Evolutionary conservation across 106 monocot genomes (phyloP).

Genomic region (Acorus gramineus): DNA sequence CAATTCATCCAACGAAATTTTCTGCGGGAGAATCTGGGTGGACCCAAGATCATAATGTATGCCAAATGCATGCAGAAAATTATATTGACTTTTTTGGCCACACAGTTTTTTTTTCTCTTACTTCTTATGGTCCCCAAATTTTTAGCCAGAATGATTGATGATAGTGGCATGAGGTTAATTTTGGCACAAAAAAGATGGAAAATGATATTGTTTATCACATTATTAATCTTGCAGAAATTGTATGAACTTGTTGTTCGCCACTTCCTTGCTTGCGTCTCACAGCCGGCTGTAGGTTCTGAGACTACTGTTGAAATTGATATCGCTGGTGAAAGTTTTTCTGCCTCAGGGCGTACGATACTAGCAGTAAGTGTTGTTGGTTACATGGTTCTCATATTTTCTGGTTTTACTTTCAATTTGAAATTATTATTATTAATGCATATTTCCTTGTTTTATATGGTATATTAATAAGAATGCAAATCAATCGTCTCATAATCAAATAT

Average conservation of each 20-base stretch:
- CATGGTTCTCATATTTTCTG: too few relatives aligned
- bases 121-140: too few relatives aligned
- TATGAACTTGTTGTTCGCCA: conserved; percentile 98
- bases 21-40: conserved; percentile 69
- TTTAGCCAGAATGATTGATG: too few relatives aligned
- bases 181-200: too few relatives aligned
- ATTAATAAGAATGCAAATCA: too few relatives aligned
- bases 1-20: conserved; percentile 96
- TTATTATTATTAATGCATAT: not conserved
- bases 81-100: too few relatives aligned
- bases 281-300: conserved; percentile 95
- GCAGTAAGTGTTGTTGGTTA: conserved; percentile 38
- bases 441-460: not conserved
- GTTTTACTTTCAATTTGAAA: too few relatives aligned
- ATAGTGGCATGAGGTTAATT: too few relatives aligned
- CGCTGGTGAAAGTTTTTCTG: conserved; percentile 85
- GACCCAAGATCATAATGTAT: conserved; percentile 79
- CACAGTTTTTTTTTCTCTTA: too few relatives aligned
- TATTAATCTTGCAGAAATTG: conserved; percentile 35
- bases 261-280: conserved; percentile 96
- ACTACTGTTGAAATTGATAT: conserved; percentile 95
- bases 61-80: too few relatives aligned
- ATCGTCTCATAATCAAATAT: too few relatives aligned
- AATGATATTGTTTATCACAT: too few relatives aligned
- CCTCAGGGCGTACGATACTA: conserved; percentile 74